phyloP scores from a whole-genome alignment of 306 rosid species.

The Astragalus glycyphyllos region DNA sequence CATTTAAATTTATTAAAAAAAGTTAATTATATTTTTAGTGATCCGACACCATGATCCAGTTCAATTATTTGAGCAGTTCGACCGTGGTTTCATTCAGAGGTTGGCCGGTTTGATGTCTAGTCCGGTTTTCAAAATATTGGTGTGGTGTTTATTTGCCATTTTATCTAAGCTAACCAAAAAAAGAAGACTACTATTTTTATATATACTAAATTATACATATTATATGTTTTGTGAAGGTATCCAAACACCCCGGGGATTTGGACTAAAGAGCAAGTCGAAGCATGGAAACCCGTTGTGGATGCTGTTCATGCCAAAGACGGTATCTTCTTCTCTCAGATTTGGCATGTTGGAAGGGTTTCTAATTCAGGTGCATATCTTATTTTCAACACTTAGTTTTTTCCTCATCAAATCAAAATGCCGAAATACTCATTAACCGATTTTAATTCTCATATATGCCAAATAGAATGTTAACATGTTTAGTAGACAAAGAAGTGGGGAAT shows the following conservation, averaged over 20 bases:
- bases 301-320: slow-evolving; percentile 26
- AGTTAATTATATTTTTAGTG: too few species aligned
- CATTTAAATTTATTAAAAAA: too few species aligned
- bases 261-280: slow-evolving; percentile 22
- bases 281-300: slow-evolving; percentile 26
- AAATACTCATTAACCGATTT: neutral
- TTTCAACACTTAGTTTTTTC: neutral
- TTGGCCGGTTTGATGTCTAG: too few species aligned
- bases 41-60: too few species aligned
- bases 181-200: too few species aligned
- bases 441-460: neutral
- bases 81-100: too few species aligned
- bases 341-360: slow-evolving; percentile 28
- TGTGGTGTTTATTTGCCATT: too few species aligned
- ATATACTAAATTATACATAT: too few species aligned
- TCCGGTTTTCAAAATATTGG: too few species aligned
- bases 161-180: too few species aligned
- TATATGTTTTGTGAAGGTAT: neutral
- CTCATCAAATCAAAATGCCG: neutral
- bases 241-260: slow-evolving; percentile 12
- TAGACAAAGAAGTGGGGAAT: neutral
- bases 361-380: slow-evolving; percentile 9
- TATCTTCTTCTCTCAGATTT: slow-evolving; percentile 24
- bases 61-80: too few species aligned
- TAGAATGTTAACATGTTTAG: neutral